Evolutionary conservation across 306 rosid genomes (phyloP).

Genomic region (Oemleria cerasiformis): DNA sequence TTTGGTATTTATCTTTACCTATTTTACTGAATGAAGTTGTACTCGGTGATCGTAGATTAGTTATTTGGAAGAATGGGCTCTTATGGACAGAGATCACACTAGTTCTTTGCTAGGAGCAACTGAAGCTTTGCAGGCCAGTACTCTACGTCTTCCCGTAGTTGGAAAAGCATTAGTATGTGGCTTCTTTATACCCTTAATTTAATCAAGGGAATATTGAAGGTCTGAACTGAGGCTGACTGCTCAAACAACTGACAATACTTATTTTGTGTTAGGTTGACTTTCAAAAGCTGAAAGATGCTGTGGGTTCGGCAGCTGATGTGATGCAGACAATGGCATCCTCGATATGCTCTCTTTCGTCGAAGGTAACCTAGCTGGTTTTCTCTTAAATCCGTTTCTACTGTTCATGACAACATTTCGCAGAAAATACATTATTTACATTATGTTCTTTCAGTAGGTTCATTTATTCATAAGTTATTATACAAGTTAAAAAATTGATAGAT

Average conservation of each 20-base stretch:
- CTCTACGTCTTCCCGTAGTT: conserved; percentile 91
- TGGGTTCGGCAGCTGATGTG: conserved; percentile 92
- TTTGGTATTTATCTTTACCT: conserved; percentile 12
- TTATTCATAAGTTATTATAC: background rate
- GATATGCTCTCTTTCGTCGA: conserved; percentile 72
- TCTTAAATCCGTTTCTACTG: background rate
- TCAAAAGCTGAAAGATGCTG: conserved; percentile 85
- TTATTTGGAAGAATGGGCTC: conserved; percentile 93
- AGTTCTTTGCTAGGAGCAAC: conserved; percentile 94
- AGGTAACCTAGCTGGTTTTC: conserved; percentile 41
- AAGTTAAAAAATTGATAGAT: background rate
- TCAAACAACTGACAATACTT: conserved; percentile 14
- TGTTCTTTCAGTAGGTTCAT: background rate
- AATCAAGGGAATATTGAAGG: background rate
- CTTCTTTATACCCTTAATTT: conserved; percentile 14
- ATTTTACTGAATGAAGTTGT: conserved; percentile 24
- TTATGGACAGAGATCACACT: conserved; percentile 85
- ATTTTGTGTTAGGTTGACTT: conserved; percentile 67
- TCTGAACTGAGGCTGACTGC: background rate
- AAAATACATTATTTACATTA: background rate
- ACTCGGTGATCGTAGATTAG: conserved; percentile 55
- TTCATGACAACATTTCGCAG: background rate
- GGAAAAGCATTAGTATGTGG: conserved; percentile 78
- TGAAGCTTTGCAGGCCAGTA: conserved; percentile 97
- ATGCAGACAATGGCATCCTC: conserved; percentile 97